These are phyloP conservation scores for Solanum boliviense DNA, from an alignment of 257 asterid genomes.

Conservation along the genomic window DNA sequence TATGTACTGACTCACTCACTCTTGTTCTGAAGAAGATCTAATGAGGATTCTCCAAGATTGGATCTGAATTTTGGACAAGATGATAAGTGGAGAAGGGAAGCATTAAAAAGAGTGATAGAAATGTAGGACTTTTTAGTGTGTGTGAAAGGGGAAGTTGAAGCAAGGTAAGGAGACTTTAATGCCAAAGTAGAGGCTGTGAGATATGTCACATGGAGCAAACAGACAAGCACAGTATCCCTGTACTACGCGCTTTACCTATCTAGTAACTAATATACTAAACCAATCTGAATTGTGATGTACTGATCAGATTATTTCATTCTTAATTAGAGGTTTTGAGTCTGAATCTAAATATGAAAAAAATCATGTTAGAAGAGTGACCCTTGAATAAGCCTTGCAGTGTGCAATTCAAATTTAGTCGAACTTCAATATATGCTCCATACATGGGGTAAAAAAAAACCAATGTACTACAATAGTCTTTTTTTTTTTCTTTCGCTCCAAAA, in stretches of 20 bases:
- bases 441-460: no score
- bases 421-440: no score
- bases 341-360: no score
- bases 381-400: accelerated
- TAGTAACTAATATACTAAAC: not conserved
- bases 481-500: not conserved
- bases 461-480: not conserved
- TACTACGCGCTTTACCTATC: not conserved
- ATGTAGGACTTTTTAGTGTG: not conserved
- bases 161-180: constrained; percentile 2
- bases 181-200: not conserved
- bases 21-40: not conserved
- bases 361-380: no score
- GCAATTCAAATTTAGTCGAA: no score
- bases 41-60: not conserved
- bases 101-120: not conserved
- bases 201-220: constrained; percentile 14
- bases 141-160: not conserved
- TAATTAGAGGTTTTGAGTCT: accelerated
- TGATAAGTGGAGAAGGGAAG: not conserved
- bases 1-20: constrained; percentile 4
- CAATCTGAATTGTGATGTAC: accelerated
- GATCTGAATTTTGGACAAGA: not conserved
- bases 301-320: accelerated
- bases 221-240: not conserved